Evolutionary conservation across 1,284 basidiomycete genomes (phyloP).

Genomic region (Apiotrichum gracile): DNA sequence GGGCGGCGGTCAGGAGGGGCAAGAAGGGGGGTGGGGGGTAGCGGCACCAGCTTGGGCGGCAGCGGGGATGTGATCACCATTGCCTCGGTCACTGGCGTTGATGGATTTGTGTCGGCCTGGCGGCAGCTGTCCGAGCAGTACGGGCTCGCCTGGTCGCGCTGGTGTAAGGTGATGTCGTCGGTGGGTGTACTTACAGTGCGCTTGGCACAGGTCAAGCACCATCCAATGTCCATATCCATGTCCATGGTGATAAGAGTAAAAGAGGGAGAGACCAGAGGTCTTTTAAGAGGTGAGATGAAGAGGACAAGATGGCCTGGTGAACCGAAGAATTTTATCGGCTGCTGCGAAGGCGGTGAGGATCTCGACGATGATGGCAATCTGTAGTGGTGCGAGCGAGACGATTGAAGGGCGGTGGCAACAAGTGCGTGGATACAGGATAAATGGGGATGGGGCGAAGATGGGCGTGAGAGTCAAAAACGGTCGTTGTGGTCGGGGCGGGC

Average conservation of each 20-base stretch:
- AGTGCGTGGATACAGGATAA: no score
- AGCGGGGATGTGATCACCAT: conserved; percentile 27
- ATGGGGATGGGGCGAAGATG: no score
- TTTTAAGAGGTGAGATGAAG: neutral
- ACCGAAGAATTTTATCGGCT: neutral
- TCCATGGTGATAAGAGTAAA: conserved; percentile 6
- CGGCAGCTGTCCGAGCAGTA: conserved; percentile 42
- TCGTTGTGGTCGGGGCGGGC: no score
- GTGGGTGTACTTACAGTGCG: conserved; percentile 27
- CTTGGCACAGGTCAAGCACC: conserved; percentile 27
- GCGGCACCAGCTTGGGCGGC: conserved; percentile 6
- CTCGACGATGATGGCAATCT: no score
- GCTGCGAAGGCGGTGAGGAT: neutral
- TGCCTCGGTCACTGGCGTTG: conserved; percentile 2
- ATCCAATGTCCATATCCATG: conserved; percentile 23
- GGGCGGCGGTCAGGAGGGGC: neutral
- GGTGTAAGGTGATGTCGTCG: neutral
- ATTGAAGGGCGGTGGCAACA: neutral
- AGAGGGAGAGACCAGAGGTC: neutral
- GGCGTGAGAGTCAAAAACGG: no score
- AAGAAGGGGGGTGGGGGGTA: neutral
- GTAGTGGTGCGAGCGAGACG: no score
- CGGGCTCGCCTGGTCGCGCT: conserved; percentile 32
- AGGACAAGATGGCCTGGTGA: no score
- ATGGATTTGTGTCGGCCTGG: conserved; percentile 20